Conservation (phyloP, 345 rosid genomes). For the Arabidopsis arenosa region DNA sequence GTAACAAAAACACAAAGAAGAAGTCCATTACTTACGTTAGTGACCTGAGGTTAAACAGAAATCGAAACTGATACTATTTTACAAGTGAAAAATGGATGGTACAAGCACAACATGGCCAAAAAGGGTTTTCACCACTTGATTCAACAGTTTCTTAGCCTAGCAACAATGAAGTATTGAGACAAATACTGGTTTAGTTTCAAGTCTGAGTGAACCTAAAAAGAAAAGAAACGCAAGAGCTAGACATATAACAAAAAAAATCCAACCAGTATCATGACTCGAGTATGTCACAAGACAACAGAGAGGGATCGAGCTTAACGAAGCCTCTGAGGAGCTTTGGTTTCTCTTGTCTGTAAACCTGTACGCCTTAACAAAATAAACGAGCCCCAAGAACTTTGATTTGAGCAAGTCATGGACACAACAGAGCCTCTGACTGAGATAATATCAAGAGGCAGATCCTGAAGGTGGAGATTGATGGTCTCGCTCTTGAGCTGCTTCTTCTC, state of each 20-base stretch:
- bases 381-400: conserved; percentile 10
- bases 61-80: background rate
- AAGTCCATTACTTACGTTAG: background rate
- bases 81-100: background rate
- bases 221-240: conserved; percentile 2
- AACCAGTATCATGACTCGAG: conserved; percentile 21
- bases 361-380: conserved; percentile 30
- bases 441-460: conserved; percentile 37
- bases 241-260: conserved; percentile 28
- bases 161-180: conserved; percentile 21
- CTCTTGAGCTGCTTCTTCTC: conserved; percentile 15
- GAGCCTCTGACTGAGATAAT: conserved; percentile 3
- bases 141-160: background rate
- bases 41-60: background rate
- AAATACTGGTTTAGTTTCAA: conserved; percentile 11
- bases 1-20: background rate
- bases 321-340: conserved; percentile 24
- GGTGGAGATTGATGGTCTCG: conserved; percentile 34
- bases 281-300: conserved; percentile 23
- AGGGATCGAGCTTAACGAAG: background rate
- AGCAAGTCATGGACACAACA: conserved; percentile 10
- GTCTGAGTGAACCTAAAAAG: conserved; percentile 18
- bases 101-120: background rate
- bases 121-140: background rate
- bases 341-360: conserved; percentile 34